These are phyloP conservation scores for Omphalotus guepiniiformis DNA, from an alignment of 768 basidiomycete genomes.

Conservation along the genomic window DNA sequence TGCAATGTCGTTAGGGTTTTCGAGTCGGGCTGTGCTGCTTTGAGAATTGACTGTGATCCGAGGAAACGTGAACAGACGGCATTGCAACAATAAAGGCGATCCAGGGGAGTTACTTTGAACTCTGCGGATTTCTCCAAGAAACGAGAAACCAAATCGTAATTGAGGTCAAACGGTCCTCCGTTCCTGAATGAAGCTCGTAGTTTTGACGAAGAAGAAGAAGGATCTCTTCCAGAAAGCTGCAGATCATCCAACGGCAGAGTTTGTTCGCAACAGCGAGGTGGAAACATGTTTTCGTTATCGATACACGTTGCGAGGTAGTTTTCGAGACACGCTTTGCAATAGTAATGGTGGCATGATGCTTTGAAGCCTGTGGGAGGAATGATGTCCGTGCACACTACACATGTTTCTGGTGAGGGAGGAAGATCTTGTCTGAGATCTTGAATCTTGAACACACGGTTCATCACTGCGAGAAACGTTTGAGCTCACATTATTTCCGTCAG, in stretches of 20 bases:
- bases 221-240: neutral
- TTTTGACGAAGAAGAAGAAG: neutral
- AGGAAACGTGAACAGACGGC: constrained; percentile 33
- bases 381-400: neutral
- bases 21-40: no score
- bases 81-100: constrained; percentile 33
- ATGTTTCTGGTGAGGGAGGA: neutral
- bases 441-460: neutral
- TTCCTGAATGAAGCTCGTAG: neutral
- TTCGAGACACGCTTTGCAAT: constrained; percentile 2
- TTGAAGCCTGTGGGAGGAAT: neutral
- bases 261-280: constrained; percentile 5
- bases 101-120: constrained; percentile 19
- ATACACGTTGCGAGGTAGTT: constrained; percentile 1
- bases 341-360: constrained; percentile 3
- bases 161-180: neutral
- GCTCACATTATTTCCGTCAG: neutral
- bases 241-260: neutral
- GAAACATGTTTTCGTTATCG: constrained; percentile 1
- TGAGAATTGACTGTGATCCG: constrained; percentile 10
- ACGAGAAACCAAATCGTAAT: neutral
- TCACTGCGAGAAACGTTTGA: neutral
- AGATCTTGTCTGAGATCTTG: neutral
- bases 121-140: constrained; percentile 27
- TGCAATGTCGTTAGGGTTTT: no score